Percentiles rank a stretch among this genome's conserved stretches.
phyloP scores from a whole-genome alignment of 1,284 basidiomycete genomes.

The Wallemia hederae region DNA sequence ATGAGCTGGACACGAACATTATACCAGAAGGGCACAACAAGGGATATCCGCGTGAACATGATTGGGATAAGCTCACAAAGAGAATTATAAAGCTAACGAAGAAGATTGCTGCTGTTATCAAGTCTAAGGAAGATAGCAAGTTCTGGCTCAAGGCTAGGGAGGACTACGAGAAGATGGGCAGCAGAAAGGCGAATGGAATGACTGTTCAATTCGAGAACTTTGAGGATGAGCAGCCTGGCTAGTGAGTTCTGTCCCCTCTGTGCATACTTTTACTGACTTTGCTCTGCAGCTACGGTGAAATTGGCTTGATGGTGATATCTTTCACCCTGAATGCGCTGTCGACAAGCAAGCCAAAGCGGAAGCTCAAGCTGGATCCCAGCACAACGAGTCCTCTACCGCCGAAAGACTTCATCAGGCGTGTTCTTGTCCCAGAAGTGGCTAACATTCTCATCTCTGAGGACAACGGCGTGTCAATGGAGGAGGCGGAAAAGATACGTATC shows the following conservation, averaged over 20 bases:
- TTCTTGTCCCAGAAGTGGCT: not conserved
- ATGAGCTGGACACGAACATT: not conserved
- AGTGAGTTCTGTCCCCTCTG: not conserved
- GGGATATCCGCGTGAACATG: not conserved
- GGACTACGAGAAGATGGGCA: not conserved
- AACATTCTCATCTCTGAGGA: not conserved
- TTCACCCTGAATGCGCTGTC: not conserved
- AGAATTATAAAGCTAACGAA: not conserved
- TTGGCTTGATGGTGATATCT: not conserved
- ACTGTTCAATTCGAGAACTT: not conserved
- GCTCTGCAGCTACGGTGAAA: not conserved
- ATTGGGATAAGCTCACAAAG: not conserved
- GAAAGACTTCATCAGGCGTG: not conserved
- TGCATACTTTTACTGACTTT: no score
- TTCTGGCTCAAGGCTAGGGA: not conserved
- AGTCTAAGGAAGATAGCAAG: not conserved
- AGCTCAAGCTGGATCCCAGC: not conserved
- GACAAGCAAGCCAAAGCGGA: not conserved
- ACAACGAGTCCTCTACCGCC: not conserved
- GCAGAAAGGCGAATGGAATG: not conserved
- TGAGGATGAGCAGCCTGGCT: constrained; percentile 1
- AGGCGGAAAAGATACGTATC: not conserved
- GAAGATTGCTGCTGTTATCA: not conserved
- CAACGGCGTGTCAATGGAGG: not conserved
- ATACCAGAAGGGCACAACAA: not conserved